Conservation (phyloP, 345 rosid genomes). For the Eucalyptus erythrocorys region DNA sequence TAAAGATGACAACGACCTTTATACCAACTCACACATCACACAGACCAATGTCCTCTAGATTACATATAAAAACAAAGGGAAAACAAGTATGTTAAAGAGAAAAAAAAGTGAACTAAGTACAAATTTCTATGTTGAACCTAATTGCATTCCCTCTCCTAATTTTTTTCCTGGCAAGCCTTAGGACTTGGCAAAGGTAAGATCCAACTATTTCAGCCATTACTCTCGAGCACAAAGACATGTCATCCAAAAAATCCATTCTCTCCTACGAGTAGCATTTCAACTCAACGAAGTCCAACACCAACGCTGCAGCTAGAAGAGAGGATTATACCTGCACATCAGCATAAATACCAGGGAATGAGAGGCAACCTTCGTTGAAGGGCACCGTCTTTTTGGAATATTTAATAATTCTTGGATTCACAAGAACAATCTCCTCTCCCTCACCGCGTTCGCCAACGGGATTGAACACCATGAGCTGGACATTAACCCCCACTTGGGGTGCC, state of each 20-base stretch:
- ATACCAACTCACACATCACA: neutral
- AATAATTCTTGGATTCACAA: constrained; percentile 70
- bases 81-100: neutral
- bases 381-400: constrained; percentile 56
- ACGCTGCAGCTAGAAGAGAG: neutral
- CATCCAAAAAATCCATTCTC: neutral
- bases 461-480: constrained; percentile 90
- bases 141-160: neutral
- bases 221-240: neutral
- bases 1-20: neutral
- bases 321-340: constrained; percentile 64
- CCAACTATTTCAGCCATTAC: neutral
- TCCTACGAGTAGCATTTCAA: neutral
- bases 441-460: constrained; percentile 67
- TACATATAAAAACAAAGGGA: neutral
- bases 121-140: neutral
- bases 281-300: neutral
- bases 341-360: constrained; percentile 84
- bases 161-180: neutral
- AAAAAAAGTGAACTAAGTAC: neutral
- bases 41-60: neutral
- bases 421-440: constrained; percentile 84
- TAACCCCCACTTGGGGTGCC: constrained; percentile 93
- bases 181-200: neutral
- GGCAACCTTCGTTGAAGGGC: constrained; percentile 74